phyloP scores from a whole-genome alignment of 495 filamentous ascomycete species.

The Penicillium canariense region DNA sequence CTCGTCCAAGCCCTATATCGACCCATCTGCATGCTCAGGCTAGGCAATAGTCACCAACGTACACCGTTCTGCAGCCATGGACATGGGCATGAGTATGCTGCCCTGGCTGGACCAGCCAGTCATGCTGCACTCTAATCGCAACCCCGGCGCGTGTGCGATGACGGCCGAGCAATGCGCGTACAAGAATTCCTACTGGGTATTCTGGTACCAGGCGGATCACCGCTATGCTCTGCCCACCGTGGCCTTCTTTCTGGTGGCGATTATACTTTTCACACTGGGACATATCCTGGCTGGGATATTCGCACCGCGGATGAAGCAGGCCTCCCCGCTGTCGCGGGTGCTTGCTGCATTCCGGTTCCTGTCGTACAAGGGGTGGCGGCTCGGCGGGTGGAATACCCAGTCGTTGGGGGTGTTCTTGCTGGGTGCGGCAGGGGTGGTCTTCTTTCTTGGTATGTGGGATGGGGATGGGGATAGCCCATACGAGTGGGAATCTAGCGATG shows the following conservation, averaged over 20 bases:
- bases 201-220: slow-evolving; percentile 55
- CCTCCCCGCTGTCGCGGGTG: slow-evolving; percentile 22
- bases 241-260: slow-evolving; percentile 47
- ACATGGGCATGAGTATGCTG: slow-evolving; percentile 15
- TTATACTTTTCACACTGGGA: slow-evolving; percentile 45
- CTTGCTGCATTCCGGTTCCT: slow-evolving; percentile 32
- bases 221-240: slow-evolving; percentile 49
- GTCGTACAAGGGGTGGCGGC: slow-evolving; percentile 41
- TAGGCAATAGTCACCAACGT: too few species aligned
- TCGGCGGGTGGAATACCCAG: slow-evolving; percentile 40
- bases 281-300: slow-evolving; percentile 28
- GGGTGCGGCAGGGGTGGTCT: slow-evolving; percentile 39
- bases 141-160: slow-evolving; percentile 41
- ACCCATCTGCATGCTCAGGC: not conserved
- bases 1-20: not conserved
- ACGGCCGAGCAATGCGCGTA: slow-evolving; percentile 49
- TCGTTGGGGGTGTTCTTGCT: slow-evolving; percentile 44
- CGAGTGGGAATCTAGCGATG: not conserved
- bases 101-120: slow-evolving; percentile 49
- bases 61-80: not conserved
- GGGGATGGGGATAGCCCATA: not conserved
- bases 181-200: slow-evolving; percentile 43
- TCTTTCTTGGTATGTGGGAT: slow-evolving; percentile 43
- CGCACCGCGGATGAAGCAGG: slow-evolving; percentile 14
- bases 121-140: slow-evolving; percentile 47